Base-by-base conservation (phyloP, 768 basidiomycete species). In the Pisolithus microcarpus region DNA sequence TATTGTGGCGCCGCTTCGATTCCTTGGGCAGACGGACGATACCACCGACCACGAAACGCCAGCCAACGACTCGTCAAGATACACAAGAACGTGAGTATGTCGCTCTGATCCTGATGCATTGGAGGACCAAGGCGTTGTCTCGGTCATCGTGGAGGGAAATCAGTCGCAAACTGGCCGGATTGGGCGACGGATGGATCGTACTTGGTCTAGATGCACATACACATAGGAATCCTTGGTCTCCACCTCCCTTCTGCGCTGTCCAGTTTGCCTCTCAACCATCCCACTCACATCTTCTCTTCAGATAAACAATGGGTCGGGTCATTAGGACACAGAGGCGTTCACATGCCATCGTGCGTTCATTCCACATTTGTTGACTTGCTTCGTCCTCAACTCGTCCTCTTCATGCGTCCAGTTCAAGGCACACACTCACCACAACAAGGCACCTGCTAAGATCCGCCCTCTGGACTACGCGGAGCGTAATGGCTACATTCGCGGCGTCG, bases 381-480 rank as follows among this genome's bases (percentile, higher is more conserved):
- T 48, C 36, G 48, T 7, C 31, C 28, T 44, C 11, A 21, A 15
- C 15, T 21, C 15, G 7, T 23, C 13, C 23, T 51, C 47, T 13
- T 50, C 44, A 51, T 46, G 42, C 37, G 45, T 60, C 23, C 58
- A 91, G 89, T 99, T 99, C 91, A 92, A 87, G 74, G 80, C 94
- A 57, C 92, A 96, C 82, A 94, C 91, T 61, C 91, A 95, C 73
- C 87, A 84, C 72, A 92, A 92, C 80, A 95, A 94, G 73, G 66
- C 76, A 52, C 93, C 96, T 52, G 96, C 95, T 61, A 85, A 83
- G 59, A 82, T 98, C 65, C 91, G 96, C 62, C 80, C 89, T 59
- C 87, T 98, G 67, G 96, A 99, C 74, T 99, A 81, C 62, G 94
- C 95, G 54, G 96, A 99, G 76, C 84, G 90, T 68, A 98, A 98